These are phyloP conservation scores for Plasmodium coatneyi DNA, from an alignment of 169 alveolate species.

Conservation along the genomic window DNA sequence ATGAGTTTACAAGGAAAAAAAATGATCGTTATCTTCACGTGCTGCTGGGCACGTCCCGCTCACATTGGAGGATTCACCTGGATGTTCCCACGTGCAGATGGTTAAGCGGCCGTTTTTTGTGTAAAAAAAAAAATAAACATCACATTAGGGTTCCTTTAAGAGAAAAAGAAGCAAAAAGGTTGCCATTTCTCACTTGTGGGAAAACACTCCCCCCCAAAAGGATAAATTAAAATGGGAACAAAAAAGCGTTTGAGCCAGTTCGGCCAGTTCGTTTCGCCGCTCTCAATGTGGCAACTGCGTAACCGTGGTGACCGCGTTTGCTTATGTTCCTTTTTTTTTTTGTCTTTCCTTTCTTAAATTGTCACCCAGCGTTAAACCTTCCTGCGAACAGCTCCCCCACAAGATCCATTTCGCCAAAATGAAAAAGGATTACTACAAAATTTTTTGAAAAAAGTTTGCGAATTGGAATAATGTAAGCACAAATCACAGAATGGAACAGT, in stretches of 20 bases:
- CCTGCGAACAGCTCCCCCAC: neutral
- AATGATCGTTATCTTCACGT: neutral
- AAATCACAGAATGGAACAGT: conserved; percentile 18
- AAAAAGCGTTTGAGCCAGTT: too few species aligned
- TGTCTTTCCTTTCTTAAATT: neutral
- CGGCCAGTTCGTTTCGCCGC: neutral
- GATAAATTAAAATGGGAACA: neutral
- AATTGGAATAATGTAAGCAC: neutral
- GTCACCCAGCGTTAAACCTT: neutral
- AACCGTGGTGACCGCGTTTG: neutral
- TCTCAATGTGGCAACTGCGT: neutral
- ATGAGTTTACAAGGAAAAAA: neutral
- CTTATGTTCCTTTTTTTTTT: neutral
- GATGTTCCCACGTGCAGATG: neutral
- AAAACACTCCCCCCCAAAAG: neutral
- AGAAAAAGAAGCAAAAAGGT: neutral
- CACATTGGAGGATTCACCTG: neutral
- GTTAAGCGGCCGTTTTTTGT: neutral
- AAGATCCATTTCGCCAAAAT: neutral
- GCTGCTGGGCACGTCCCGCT: neutral
- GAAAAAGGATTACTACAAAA: neutral
- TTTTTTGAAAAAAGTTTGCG: neutral
- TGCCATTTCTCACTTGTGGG: neutral
- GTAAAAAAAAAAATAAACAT: neutral
- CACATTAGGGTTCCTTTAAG: neutral